phyloP scores from a whole-genome alignment of 1,284 basidiomycete genomes.

The Clitocybe nebularis region DNA sequence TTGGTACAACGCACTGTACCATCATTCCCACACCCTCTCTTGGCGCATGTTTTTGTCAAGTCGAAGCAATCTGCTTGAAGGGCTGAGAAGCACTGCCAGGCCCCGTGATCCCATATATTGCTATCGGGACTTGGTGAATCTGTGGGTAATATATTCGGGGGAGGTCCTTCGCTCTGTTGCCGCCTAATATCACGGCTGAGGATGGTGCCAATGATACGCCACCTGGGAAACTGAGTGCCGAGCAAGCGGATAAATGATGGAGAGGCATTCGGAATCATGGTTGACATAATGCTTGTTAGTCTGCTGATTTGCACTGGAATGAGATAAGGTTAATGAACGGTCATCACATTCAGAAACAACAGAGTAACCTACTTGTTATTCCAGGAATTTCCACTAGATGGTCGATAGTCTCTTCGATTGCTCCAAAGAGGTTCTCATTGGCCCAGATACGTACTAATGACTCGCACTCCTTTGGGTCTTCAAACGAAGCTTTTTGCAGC shows the following conservation, averaged over 20 bases:
- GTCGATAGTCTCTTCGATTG: slow-evolving; percentile 11
- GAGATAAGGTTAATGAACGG: too few species aligned
- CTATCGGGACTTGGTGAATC: neutral
- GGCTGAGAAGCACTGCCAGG: slow-evolving; percentile 7
- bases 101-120: slow-evolving; percentile 10
- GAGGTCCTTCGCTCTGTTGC: neutral
- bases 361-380: slow-evolving; percentile 9
- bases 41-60: slow-evolving; percentile 5
- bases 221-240: slow-evolving; percentile 9
- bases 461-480: slow-evolving; percentile 8
- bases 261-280: neutral
- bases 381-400: slow-evolving; percentile 3
- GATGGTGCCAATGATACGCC: slow-evolving; percentile 9
- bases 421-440: slow-evolving; percentile 11
- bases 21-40: slow-evolving; percentile 8
- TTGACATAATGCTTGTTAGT: neutral
- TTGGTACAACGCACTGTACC: slow-evolving; percentile 1
- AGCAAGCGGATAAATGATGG: slow-evolving; percentile 6
- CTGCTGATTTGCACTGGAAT: slow-evolving; percentile 7
- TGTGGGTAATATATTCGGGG: neutral
- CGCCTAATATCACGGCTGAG: slow-evolving; percentile 7
- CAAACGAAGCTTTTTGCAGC: slow-evolving; percentile 2
- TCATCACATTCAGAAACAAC: too few species aligned
- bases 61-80: slow-evolving; percentile 8
- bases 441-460: slow-evolving; percentile 10